phyloP scores from a whole-genome alignment of 164 flowering plant species.

The Vitis cinerea region DNA sequence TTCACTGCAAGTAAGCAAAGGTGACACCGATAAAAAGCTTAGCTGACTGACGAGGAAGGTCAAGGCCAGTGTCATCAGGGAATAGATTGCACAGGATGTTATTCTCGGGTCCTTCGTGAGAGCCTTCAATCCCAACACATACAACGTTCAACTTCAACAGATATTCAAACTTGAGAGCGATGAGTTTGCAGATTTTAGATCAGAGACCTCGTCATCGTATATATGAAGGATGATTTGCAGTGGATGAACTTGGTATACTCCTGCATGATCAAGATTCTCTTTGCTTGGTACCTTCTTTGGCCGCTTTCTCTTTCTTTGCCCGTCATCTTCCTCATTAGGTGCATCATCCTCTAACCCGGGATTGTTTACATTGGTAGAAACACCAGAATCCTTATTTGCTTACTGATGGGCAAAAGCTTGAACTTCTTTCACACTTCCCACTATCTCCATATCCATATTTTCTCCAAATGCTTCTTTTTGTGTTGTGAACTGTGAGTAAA shows the following conservation, averaged over 20 bases:
- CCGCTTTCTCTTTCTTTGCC: slow-evolving; percentile 93
- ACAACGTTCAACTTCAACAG: slow-evolving; percentile 77
- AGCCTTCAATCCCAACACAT: slow-evolving; percentile 84
- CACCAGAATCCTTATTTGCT: slow-evolving; percentile 66
- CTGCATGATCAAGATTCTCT: slow-evolving; percentile 59
- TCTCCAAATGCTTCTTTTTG: slow-evolving; percentile 99
- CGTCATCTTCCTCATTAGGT: slow-evolving; percentile 91
- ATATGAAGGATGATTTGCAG: slow-evolving; percentile 76
- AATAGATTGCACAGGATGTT: slow-evolving; percentile 85
- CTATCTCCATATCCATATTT: slow-evolving; percentile 75
- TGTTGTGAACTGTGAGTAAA: slow-evolving; percentile 85
- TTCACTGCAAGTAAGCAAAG: slow-evolving; percentile 47
- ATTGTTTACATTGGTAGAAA: slow-evolving; percentile 43
- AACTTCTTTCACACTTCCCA: slow-evolving; percentile 91
- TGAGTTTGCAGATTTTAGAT: slow-evolving; percentile 60
- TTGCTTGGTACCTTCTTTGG: slow-evolving; percentile 68
- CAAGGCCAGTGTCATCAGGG: slow-evolving; percentile 89
- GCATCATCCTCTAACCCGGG: slow-evolving; percentile 73
- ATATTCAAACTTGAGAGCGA: slow-evolving; percentile 83
- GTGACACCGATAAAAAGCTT: slow-evolving; percentile 66
- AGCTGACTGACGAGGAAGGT: slow-evolving; percentile 92
- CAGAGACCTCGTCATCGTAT: slow-evolving; percentile 60
- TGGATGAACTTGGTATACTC: slow-evolving; percentile 79
- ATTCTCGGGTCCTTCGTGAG: slow-evolving; percentile 57
- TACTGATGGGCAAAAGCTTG: slow-evolving; percentile 84